A percentile compares a stretch with the other conserved stretches of the same genome.
phyloP scores from a whole-genome alignment of 2,329 filamentous ascomycete species.

The Botrytis porri region DNA sequence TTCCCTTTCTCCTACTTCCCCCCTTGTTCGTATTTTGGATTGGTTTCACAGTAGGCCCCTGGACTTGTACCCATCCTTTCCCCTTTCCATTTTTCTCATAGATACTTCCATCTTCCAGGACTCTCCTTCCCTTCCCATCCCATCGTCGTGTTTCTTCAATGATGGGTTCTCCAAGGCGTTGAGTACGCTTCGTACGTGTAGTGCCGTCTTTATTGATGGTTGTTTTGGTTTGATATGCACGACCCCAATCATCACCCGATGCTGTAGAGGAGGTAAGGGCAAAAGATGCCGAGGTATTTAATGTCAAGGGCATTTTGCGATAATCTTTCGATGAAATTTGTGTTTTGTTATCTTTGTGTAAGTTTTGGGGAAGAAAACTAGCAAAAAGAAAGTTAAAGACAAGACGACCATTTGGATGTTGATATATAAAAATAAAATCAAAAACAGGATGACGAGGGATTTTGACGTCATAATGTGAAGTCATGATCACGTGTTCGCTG shows the following conservation, averaged over 20 bases:
- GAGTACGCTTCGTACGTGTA: conserved; percentile 14
- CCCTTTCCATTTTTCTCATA: conserved; percentile 20
- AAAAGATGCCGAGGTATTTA: conserved; percentile 15
- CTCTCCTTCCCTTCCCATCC: conserved; percentile 17
- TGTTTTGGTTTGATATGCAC: conserved; percentile 10
- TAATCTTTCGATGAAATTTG: neutral
- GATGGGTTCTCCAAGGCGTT: conserved; percentile 13
- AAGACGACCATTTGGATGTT: neutral
- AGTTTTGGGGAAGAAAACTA: neutral
- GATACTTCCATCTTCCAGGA: conserved; percentile 18
- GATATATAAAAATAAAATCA: neutral
- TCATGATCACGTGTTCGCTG: conserved; percentile 4
- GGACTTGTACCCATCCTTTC: conserved; percentile 17
- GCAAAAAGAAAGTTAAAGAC: neutral
- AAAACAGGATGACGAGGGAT: conserved; percentile 10
- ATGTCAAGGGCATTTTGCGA: conserved; percentile 18
- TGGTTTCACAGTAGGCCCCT: conserved; percentile 8
- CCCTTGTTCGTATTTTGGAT: neutral
- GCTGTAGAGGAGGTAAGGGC: conserved; percentile 9
- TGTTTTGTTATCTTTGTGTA: neutral
- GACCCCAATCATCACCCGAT: conserved; percentile 12
- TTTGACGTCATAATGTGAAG: conserved; percentile 14
- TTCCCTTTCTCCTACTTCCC: conserved; percentile 7
- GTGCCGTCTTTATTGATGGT: conserved; percentile 18
- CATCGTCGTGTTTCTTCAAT: conserved; percentile 18